A percentile compares a stretch with the other conserved stretches of the same genome.
Conservation (phyloP, 106 monocot genomes). For the Dendrobium huoshanense region DNA sequence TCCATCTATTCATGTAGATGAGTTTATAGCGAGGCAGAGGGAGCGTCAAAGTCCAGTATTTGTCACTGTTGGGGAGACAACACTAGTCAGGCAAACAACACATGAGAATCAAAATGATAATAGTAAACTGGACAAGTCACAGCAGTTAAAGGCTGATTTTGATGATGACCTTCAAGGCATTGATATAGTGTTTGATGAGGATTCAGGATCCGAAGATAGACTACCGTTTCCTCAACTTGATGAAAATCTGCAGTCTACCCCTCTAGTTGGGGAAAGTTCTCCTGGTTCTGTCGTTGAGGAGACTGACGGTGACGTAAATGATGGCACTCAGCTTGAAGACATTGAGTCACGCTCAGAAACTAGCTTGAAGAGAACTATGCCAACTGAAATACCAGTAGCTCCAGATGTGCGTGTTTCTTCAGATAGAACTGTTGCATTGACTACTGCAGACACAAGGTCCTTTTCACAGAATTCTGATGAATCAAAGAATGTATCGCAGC, state of each 20-base stretch:
- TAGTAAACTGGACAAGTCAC: conserved; percentile 52
- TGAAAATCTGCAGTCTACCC: conserved; percentile 57
- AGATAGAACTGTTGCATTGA: conserved; percentile 24
- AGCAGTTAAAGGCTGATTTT: conserved; percentile 54
- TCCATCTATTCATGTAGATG: conserved; percentile 99
- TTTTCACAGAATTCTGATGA: conserved; percentile 47
- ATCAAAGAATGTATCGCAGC: conserved; percentile 36
- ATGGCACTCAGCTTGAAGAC: conserved; percentile 22
- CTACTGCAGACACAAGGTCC: conserved; percentile 14
- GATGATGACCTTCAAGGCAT: conserved; percentile 90
- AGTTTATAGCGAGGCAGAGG: conserved; percentile 95
- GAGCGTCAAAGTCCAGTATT: conserved; percentile 69
- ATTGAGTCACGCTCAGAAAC: conserved; percentile 24
- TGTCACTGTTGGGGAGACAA: conserved; percentile 34
- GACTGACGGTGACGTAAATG: conserved; percentile 62
- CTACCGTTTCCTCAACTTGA: conserved; percentile 86
- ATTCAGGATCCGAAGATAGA: conserved; percentile 88
- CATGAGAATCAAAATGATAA: conserved; percentile 26
- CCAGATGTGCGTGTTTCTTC: conserved; percentile 23
- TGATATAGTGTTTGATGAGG: conserved; percentile 93
- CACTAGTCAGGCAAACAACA: conserved; percentile 36
- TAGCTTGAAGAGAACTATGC: conserved; percentile 15
- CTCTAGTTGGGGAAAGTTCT: conserved; percentile 60
- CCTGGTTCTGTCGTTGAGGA: conserved; percentile 73
- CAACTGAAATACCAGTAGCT: conserved; percentile 10